phyloP scores from a whole-genome alignment of 495 filamentous ascomycete species.

The Hamigera avellanea region DNA sequence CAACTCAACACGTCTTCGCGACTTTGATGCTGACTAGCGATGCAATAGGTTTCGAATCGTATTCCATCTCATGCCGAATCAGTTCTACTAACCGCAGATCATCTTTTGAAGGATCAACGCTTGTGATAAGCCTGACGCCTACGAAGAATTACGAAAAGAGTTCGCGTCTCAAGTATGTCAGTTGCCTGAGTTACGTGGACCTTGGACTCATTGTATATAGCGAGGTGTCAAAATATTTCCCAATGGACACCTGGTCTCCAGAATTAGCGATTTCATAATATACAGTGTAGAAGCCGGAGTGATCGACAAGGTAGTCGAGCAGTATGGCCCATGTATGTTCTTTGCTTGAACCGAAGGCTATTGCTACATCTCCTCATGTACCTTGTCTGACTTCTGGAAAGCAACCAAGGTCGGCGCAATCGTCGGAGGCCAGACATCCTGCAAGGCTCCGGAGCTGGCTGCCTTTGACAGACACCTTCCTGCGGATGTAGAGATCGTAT shows the following conservation, averaged over 20 bases:
- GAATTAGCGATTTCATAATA: conserved; percentile 91
- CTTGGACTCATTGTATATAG: conserved; percentile 35
- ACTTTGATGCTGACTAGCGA: conserved; percentile 5
- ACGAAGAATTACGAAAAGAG: conserved; percentile 61
- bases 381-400: conserved; percentile 30
- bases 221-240: conserved; percentile 50
- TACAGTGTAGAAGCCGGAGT: conserved; percentile 93
- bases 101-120: conserved; percentile 65
- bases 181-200: conserved; percentile 21
- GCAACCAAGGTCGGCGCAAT: conserved; percentile 90
- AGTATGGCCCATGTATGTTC: conserved; percentile 82
- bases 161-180: conserved; percentile 59
- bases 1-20: neutral
- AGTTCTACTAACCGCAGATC: conserved; percentile 20
- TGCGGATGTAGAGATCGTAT: conserved; percentile 81
- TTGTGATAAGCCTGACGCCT: conserved; percentile 81
- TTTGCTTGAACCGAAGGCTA: conserved; percentile 4
- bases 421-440: conserved; percentile 95
- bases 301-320: conserved; percentile 71
- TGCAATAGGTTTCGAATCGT: conserved; percentile 2
- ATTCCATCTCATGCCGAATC: conserved; percentile 1
- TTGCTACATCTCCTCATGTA: conserved; percentile 1
- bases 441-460: conserved; percentile 91
- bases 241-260: conserved; percentile 91
- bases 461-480: conserved; percentile 89